These are phyloP conservation scores for Eragrostis nindensis DNA, from an alignment of 176 grass and related monocot species.

Conservation along the genomic window DNA sequence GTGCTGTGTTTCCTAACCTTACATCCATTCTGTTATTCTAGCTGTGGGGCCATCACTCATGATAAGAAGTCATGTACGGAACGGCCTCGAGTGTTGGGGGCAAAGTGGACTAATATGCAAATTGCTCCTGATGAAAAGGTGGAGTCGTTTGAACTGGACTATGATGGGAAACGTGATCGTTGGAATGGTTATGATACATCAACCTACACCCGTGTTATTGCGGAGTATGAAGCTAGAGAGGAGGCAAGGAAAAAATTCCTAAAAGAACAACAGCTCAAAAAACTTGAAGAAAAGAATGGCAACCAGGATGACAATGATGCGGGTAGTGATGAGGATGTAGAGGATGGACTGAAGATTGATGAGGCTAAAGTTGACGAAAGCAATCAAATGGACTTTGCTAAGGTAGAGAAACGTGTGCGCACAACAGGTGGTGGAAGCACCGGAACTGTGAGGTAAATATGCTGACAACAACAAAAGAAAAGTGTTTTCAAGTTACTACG, in stretches of 20 bases:
- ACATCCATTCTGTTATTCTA: slow-evolving; percentile 27
- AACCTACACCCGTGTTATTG: slow-evolving; percentile 68
- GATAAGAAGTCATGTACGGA: slow-evolving; percentile 81
- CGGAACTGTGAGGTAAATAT: slow-evolving; percentile 73
- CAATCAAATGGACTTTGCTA: slow-evolving; percentile 86
- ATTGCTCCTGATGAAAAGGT: slow-evolving; percentile 84
- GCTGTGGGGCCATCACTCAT: slow-evolving; percentile 90
- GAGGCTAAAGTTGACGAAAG: slow-evolving; percentile 91
- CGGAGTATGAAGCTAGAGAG: slow-evolving; percentile 72
- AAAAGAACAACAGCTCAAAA: slow-evolving; percentile 82
- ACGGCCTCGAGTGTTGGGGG: slow-evolving; percentile 58
- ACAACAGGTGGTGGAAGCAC: slow-evolving; percentile 94
- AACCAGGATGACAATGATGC: slow-evolving; percentile 42
- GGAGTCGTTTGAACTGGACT: slow-evolving; percentile 88
- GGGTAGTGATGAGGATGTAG: slow-evolving; percentile 65
- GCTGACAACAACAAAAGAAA: background rate
- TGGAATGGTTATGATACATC: slow-evolving; percentile 84
- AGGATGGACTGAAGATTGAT: slow-evolving; percentile 74
- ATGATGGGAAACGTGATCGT: slow-evolving; percentile 80
- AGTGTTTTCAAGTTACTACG: background rate
- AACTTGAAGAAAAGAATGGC: slow-evolving; percentile 74
- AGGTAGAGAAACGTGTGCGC: slow-evolving; percentile 89
- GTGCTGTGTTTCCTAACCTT: background rate
- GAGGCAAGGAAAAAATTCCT: slow-evolving; percentile 79
- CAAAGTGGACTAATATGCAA: slow-evolving; percentile 69